Conservation (phyloP, 352 stramenopile species). For the Thraustochytrium aureum region DNA sequence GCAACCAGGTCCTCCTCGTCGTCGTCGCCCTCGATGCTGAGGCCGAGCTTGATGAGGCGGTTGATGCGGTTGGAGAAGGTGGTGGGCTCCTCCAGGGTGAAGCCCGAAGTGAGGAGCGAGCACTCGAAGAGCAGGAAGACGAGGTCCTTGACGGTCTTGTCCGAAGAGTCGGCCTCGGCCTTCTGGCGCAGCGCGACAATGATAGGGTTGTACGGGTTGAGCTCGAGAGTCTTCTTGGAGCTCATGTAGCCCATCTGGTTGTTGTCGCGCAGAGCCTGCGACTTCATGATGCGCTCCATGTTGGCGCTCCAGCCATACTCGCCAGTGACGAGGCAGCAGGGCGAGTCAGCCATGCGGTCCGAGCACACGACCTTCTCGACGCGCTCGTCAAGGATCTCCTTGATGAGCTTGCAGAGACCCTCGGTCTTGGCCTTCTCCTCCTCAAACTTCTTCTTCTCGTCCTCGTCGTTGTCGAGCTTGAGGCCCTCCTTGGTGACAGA, state of each 20-base stretch:
- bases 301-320: constrained; percentile 99
- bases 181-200: constrained; percentile 98
- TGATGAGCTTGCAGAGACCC: constrained; percentile 99
- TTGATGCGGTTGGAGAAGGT: constrained; percentile 99
- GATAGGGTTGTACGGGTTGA: constrained; percentile 99
- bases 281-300: constrained; percentile 99
- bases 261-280: constrained; percentile 97
- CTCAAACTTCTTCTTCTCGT: constrained; percentile 98
- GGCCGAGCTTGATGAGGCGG: constrained; percentile 97
- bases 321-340: constrained; percentile 97
- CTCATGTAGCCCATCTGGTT: constrained; percentile 97
- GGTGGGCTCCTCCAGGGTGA: constrained; percentile 97
- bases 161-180: constrained; percentile 96
- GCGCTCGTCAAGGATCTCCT: constrained; percentile 99
- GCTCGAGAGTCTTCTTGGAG: constrained; percentile 99
- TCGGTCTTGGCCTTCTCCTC: constrained; percentile 97
- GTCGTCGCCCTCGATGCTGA: constrained; percentile 98
- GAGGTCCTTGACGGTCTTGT: constrained; percentile 99
- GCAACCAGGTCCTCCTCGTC: constrained; percentile 83
- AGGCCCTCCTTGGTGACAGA: constrained; percentile 88
- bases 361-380: constrained; percentile 99
- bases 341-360: constrained; percentile 97
- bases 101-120: constrained; percentile 97
- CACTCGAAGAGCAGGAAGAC: constrained; percentile 99
- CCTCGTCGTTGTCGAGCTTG: constrained; percentile 69